Base-by-base conservation (phyloP, 495 filamentous ascomycete genomes). In the Penicillium arizonense region DNA sequence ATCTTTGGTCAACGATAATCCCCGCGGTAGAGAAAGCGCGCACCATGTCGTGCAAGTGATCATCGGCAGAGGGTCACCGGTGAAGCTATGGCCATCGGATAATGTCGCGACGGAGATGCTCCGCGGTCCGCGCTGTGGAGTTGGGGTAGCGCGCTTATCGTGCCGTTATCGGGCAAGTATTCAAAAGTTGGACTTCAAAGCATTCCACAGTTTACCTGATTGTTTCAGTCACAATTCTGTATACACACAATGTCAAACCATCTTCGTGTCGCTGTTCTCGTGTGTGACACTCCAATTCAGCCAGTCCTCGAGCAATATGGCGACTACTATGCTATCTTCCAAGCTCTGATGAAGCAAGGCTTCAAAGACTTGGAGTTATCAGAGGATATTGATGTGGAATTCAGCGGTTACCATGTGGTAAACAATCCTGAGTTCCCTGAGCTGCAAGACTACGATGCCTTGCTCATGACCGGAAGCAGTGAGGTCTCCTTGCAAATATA, bases 261-360 rank as follows among this genome's bases (percentile, higher is more conserved):
- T 35, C 63, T 91, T 56, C 87, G 87, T 54, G 82, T 95, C 47
- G 88, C 90, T 7, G 77, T 95, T 50, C 82, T 96, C 48, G 88
- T 91, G 70, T 84, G 87, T 67, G 91, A 91, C 68, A 86, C 78
- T 3, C 88, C 88, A 2, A 68, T 84, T 23, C 73, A 76, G 2
- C 58, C 70, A 11, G 76, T 84, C 24, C 60, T 72, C 37, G 72
- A 70, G 14, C 81, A 80, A 59, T 88, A 87, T 67, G 82, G 85
- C 23, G 77, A 76, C 20, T 96, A 95, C 67, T 79, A 82, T 47
- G 82, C 81, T 50, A 75, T 94, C 35, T 96, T 93, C 74, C 70
- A 65, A n/a, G 59, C 75, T 23, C 76, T 94, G 4, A 75, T 95
- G 30, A 52, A 65, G 11, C 50, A 62, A 13, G 76, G 73, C 14